Base-by-base conservation (phyloP, 1,284 basidiomycete genomes). In the Spongispora temasekensis region DNA sequence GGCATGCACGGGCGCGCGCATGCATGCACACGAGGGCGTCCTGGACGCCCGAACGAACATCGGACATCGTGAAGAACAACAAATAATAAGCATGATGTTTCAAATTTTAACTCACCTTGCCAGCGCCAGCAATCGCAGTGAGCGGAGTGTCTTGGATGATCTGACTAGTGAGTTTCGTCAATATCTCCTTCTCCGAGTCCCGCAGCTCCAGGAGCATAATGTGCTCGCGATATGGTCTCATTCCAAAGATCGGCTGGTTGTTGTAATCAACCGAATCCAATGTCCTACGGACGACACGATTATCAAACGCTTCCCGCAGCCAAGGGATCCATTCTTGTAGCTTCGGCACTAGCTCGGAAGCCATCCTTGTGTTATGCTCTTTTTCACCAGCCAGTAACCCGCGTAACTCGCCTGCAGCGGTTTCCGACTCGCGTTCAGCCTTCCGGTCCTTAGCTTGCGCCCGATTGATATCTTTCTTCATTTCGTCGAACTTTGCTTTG, bases 361-460 rank as follows among this genome's bases (percentile, higher is more conserved):
- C 46, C 25, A 48, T 31, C 25, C n/a, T 51, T n/a, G 34, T 31
- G 30, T 51, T 51, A n/a, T 51, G 28, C 30, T 51, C 30, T 19
- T 52, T 17, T 48, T 48, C 27, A 4, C 27, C 46, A 9, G 46
- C 27, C 5, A 48, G 46, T 13, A 48, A 28, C 25, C 46, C 27
- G 23, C 27, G 23, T 28, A 48, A 48, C 4, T 48, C 25, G 17
- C 28, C 46, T 5, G 25, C 46, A 28, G 46, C 46, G 12, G 27
- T 27, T 28, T 48, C 46, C 23, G 17, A 48, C 46, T 48, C 46
- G 28, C 23, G 46, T n/a, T 48, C 53, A 1, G 58, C 58, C 21
- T 34, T 50, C 17, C 48, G 37, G 30, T 59, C 58, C 15, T 42
- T 55, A 1, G 48, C 48, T 34, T 55, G 58, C 5, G 53, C 54